Evolutionary conservation across 2,329 filamentous ascomycete genomes (phyloP), one percentile per base, ranked within the genome.

Genomic region (Arthrobotrys sinensis): DNA sequence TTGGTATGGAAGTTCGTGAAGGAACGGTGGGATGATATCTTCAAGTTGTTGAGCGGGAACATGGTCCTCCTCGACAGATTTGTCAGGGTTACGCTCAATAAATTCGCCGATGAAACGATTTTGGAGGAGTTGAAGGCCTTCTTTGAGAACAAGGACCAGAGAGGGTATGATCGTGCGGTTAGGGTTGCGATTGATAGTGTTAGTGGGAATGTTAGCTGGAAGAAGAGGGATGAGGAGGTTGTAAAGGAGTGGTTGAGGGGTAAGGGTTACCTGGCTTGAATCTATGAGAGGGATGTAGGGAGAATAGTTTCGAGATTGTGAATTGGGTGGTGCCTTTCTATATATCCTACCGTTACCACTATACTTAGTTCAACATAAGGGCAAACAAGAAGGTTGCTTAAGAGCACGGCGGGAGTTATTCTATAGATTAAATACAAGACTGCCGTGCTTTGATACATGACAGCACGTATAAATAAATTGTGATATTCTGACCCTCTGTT

Each of bases 141-240:
- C 87, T 99, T 98, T 87, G 88, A 89, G 81, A 88, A 89, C 82
- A 97, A 95, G 87, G 93, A 98, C 83, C 95, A 92, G 16, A 90
- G 90, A 82, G 92, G 91, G 60, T 98, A 94, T 84, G 92, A 96
- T 84, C 91, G 96, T 69, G 94, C 93, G 3, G 85, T 99, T 64
- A 91, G 91, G 80, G 93, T 96, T 80, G 91, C 95, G 80, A 91
- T 91, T 83, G 96, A 98, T 84, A 94, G 91, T 80, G 93, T 98
- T 80, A 89, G 91, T 48, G 93, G 92, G 10, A 91, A 94, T 82
- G 93, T 93, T 3, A 90, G 90, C 46, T 99, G 97, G 86, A 91
- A 90, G 83, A 87, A 90, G 84, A 89, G 96, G 70, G 96, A 98
- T 84, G 87, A 90, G 71, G 87, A 87, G 65, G 86, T 88, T 52